Evolutionary conservation across 441 rosid species (phyloP).

Genomic region (Sinapis alba): DNA sequence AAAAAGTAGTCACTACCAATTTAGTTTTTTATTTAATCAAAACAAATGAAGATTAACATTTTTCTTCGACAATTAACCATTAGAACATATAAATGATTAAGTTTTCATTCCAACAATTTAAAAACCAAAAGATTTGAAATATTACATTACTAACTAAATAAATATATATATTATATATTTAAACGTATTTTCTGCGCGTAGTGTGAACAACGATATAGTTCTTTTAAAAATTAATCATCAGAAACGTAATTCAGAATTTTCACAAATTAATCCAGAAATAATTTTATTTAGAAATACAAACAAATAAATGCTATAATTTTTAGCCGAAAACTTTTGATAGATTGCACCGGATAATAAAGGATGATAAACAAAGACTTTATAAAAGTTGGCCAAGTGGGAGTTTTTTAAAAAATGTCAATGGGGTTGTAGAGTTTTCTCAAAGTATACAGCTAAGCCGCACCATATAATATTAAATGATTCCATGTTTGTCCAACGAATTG

Average conservation of each 20-base stretch:
- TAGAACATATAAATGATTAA: too few relatives aligned
- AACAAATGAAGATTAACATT: too few relatives aligned
- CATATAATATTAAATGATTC: slow-evolving; percentile 7
- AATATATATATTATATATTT: too few relatives aligned
- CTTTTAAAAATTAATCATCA: too few relatives aligned
- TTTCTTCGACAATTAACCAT: too few relatives aligned
- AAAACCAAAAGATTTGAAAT: too few relatives aligned
- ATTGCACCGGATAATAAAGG: background rate
- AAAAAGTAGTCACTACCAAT: too few relatives aligned
- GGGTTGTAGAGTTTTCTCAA: slow-evolving; percentile 16
- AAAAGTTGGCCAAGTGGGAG: slow-evolving; percentile 16
- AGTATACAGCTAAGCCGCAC: slow-evolving; percentile 40
- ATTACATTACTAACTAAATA: too few relatives aligned
- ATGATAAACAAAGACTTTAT: slow-evolving; percentile 15
- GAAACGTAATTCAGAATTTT: background rate
- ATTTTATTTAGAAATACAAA: background rate
- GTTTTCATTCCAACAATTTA: too few relatives aligned
- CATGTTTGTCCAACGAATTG: slow-evolving; percentile 22
- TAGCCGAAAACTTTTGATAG: background rate
- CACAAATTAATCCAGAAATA: background rate
- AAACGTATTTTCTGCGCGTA: too few relatives aligned
- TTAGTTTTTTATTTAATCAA: too few relatives aligned
- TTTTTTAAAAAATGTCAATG: slow-evolving; percentile 8
- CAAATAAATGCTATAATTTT: background rate
- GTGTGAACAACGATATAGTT: too few relatives aligned